phyloP scores from a whole-genome alignment of 495 filamentous ascomycete species.

The Penicilliopsis zonata region DNA sequence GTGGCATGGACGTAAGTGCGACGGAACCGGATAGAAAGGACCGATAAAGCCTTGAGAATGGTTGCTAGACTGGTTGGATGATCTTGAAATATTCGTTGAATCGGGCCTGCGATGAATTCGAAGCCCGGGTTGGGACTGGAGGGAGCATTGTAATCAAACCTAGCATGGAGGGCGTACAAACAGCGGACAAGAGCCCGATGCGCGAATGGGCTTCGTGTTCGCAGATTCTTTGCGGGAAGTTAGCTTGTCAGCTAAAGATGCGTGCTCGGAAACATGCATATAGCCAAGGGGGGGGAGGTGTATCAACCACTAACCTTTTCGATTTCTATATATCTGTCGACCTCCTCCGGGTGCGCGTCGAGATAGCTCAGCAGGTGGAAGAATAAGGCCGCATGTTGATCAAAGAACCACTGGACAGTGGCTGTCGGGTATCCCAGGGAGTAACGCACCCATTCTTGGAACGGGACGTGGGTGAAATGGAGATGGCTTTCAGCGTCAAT shows the following conservation, averaged over 20 bases:
- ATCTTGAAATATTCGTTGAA: slow-evolving; percentile 24
- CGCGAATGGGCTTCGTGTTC: slow-evolving; percentile 26
- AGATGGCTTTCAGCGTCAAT: slow-evolving; percentile 33
- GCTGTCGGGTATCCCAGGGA: slow-evolving; percentile 21
- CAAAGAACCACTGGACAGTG: slow-evolving; percentile 29
- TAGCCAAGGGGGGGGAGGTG: background rate
- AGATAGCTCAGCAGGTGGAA: slow-evolving; percentile 25
- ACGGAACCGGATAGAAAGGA: slow-evolving; percentile 22
- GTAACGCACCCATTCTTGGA: slow-evolving; percentile 30
- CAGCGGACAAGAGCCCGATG: slow-evolving; percentile 21
- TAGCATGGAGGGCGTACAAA: slow-evolving; percentile 12
- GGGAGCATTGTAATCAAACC: slow-evolving; percentile 5
- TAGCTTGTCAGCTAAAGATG: too few relatives aligned
- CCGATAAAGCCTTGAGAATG: slow-evolving; percentile 24
- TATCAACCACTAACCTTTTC: slow-evolving; percentile 19
- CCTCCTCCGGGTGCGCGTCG: slow-evolving; percentile 20
- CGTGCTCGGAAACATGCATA: too few relatives aligned
- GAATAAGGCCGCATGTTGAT: slow-evolving; percentile 27
- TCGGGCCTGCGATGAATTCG: slow-evolving; percentile 26
- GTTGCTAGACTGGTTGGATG: slow-evolving; percentile 16
- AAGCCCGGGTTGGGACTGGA: slow-evolving; percentile 12
- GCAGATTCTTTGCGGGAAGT: slow-evolving; percentile 29
- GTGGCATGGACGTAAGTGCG: slow-evolving; percentile 22
- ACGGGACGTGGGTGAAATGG: slow-evolving; percentile 27
- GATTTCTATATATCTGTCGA: slow-evolving; percentile 20